Base-by-base conservation (phyloP, 768 basidiomycete genomes). In the Rhodotorula diobovata region DNA sequence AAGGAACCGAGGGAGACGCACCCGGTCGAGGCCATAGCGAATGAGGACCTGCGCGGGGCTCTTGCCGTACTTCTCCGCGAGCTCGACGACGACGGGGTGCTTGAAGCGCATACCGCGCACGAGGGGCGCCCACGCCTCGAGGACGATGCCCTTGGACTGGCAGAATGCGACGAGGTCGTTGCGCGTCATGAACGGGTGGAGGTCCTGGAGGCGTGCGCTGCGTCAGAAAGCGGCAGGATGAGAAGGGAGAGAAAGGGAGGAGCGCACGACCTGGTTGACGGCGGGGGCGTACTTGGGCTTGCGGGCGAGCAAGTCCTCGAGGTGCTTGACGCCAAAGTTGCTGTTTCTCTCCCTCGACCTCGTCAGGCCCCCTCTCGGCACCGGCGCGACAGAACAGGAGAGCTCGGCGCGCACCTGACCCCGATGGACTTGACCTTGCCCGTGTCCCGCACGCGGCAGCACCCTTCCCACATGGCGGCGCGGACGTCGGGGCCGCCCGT, bases 21-120 rank as follows among this genome's bases (percentile, higher is more conserved):
- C 90, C 83, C 89, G 88, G 79, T 93, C 89, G n/a, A 93, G 80
- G 20, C 86, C 87, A 91, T 93, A 96, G 34, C 94, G 86, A 39
- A 90, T 81, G 50, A 90, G 81, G 59, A 91, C 81, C 77, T 96
- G 93, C 28, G 91, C 82, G 1, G 78, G 76, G 25, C 58, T 72
- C 71, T 78, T 89, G 50, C 79, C 76, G 77, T 89, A 86, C 78
- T 86, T 87, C 53, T 83, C 75, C 12, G 85, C 84, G 48, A 86
- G 80, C 43, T 77, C 77, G 35, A 79, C 78, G 72, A 90, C 81
- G 18, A 80, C 79, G 30, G 86, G 84, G 79, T 88, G 85, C 30
- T 84, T 77, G 81, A 91, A 89, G 57, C 87, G 84, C 79, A 86
- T 81, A 20, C 85, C 87, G 32, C 88, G 83, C 28, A 86, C 89